phyloP scores from a whole-genome alignment of 148 eudicot genomes.

The Amaranthus hypochondriacus region DNA sequence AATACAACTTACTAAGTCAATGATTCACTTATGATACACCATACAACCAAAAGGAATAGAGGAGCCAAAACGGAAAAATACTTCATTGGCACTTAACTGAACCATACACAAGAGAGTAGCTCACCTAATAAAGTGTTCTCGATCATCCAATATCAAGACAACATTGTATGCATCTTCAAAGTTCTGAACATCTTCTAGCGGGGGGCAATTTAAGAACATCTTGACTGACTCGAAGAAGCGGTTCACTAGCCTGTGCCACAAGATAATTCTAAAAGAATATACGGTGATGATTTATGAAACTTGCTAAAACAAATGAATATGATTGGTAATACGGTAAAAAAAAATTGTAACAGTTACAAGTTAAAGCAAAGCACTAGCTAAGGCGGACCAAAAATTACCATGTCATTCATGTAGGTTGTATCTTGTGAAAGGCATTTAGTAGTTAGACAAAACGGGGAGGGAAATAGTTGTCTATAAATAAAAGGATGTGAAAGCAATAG shows the following conservation, averaged over 20 bases:
- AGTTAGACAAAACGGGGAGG: too few species aligned
- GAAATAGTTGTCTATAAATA: too few species aligned
- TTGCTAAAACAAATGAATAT: too few species aligned
- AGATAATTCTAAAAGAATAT: slow-evolving; percentile 35
- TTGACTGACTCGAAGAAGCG: slow-evolving; percentile 25
- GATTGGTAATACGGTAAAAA: too few species aligned
- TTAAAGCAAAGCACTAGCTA: too few species aligned
- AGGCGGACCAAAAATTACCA: not conserved
- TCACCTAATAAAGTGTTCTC: slow-evolving; percentile 86
- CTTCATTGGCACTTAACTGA: not conserved
- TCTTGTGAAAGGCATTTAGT: too few species aligned
- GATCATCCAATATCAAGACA: slow-evolving; percentile 69
- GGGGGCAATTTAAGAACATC: slow-evolving; percentile 65
- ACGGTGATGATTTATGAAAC: not conserved
- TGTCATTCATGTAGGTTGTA: not conserved
- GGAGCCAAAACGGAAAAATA: not conserved
- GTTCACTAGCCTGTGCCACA: slow-evolving; percentile 23
- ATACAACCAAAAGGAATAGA: not conserved
- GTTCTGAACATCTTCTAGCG: slow-evolving; percentile 60
- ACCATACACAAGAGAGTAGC: slow-evolving; percentile 22
- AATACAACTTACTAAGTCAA: not conserved
- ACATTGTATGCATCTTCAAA: slow-evolving; percentile 76
- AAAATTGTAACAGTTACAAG: not conserved
- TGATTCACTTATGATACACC: not conserved
- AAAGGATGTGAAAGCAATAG: too few species aligned